phyloP scores from a whole-genome alignment of 2,329 filamentous ascomycete genomes.

The Trichothecium roseum region DNA sequence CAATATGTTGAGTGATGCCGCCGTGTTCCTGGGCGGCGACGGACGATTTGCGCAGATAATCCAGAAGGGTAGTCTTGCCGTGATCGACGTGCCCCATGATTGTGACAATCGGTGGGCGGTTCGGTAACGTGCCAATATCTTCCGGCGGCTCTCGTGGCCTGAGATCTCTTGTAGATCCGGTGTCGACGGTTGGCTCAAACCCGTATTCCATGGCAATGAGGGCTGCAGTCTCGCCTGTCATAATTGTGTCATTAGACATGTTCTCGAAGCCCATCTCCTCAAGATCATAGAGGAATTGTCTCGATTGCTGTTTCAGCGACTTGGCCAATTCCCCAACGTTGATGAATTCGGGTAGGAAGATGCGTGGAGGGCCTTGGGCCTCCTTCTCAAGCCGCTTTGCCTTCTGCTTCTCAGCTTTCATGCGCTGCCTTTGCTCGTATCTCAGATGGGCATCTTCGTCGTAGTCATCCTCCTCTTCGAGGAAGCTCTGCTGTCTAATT shows the following conservation, averaged over 20 bases:
- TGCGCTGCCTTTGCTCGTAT: slow-evolving; percentile 27
- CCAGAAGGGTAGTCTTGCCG: slow-evolving; percentile 92
- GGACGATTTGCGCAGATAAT: slow-evolving; percentile 87
- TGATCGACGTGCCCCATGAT: slow-evolving; percentile 99
- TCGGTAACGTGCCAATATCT: slow-evolving; percentile 57
- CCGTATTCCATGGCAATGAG: slow-evolving; percentile 89
- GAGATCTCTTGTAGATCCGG: slow-evolving; percentile 57
- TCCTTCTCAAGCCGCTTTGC: slow-evolving; percentile 27
- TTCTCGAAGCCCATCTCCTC: slow-evolving; percentile 84
- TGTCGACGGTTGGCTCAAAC: slow-evolving; percentile 72
- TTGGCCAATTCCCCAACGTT: slow-evolving; percentile 74
- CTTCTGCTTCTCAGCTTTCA: slow-evolving; percentile 30
- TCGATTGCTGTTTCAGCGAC: slow-evolving; percentile 59
- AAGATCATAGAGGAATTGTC: slow-evolving; percentile 65
- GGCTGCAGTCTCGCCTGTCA: slow-evolving; percentile 83
- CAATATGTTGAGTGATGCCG: slow-evolving; percentile 97
- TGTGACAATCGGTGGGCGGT: slow-evolving; percentile 84
- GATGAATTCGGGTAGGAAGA: slow-evolving; percentile 84
- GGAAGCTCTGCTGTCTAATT: slow-evolving; percentile 7
- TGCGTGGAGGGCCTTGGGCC: slow-evolving; percentile 41
- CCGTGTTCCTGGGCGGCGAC: slow-evolving; percentile 87
- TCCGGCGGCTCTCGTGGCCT: slow-evolving; percentile 56
- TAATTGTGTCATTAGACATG: slow-evolving; percentile 68
- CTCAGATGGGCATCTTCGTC: slow-evolving; percentile 21
- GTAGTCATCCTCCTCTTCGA: slow-evolving; percentile 28